Evolutionary conservation across 1,284 basidiomycete genomes (phyloP).

Genomic region (Apiotrichum siamense): DNA sequence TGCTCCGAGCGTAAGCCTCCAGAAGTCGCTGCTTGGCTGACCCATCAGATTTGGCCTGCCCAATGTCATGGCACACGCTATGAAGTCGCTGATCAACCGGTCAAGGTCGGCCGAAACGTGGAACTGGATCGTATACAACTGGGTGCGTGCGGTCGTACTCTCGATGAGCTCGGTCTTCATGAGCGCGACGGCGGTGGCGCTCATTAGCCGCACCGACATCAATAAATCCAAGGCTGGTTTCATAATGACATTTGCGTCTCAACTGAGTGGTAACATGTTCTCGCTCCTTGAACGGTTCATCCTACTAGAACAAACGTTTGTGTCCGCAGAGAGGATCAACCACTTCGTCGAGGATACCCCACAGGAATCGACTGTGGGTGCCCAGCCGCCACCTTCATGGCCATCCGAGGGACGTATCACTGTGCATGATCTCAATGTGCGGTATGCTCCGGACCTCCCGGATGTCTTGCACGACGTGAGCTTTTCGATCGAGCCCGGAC

Average conservation of each 20-base stretch:
- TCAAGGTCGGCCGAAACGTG: slow-evolving; percentile 32
- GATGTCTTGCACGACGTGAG: slow-evolving; percentile 63
- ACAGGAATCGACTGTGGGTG: slow-evolving; percentile 26
- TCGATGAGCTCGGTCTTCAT: slow-evolving; percentile 34
- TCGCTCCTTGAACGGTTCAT: slow-evolving; percentile 28
- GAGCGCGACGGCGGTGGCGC: slow-evolving; percentile 43
- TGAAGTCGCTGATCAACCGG: slow-evolving; percentile 36
- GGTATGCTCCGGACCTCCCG: slow-evolving; percentile 66
- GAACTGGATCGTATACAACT: slow-evolving; percentile 36
- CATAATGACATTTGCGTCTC: slow-evolving; percentile 46
- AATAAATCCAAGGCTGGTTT: slow-evolving; percentile 48
- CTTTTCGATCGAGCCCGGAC: slow-evolving; percentile 60
- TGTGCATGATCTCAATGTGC: slow-evolving; percentile 60
- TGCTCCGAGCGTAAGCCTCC: slow-evolving; percentile 44
- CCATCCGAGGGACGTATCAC: slow-evolving; percentile 58
- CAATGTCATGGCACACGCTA: slow-evolving; percentile 35
- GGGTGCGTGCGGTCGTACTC: slow-evolving; percentile 31
- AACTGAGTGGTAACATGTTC: slow-evolving; percentile 37
- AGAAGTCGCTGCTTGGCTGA: not conserved
- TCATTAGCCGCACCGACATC: slow-evolving; percentile 45
- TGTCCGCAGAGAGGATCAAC: slow-evolving; percentile 48
- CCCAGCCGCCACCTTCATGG: slow-evolving; percentile 55
- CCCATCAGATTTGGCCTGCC: slow-evolving; percentile 32
- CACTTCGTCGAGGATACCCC: slow-evolving; percentile 39
- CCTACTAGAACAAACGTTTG: slow-evolving; percentile 37